These are phyloP conservation scores for Cicer cuneatum DNA, from an alignment of 306 rosid genomes.

Conservation along the genomic window DNA sequence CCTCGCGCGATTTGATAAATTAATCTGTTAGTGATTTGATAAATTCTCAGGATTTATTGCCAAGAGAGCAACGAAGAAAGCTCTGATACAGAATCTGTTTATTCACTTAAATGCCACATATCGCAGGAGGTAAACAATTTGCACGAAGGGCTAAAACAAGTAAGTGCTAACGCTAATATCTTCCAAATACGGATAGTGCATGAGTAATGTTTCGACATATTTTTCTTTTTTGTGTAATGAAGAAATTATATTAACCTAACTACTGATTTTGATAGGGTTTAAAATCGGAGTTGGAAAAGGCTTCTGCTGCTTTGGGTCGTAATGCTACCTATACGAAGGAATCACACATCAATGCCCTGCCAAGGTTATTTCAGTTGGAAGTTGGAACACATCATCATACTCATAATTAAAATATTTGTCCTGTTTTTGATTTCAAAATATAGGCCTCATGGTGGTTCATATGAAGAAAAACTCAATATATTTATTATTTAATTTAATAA, in stretches of 20 bases:
- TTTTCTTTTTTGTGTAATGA: neutral
- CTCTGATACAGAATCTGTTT: constrained; percentile 89
- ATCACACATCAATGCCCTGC: constrained; percentile 89
- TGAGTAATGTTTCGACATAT: neutral
- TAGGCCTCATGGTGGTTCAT: no score
- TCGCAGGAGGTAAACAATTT: constrained; percentile 98
- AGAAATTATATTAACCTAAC: constrained; percentile 34
- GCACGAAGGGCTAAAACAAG: constrained; percentile 95
- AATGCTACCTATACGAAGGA: constrained; percentile 86
- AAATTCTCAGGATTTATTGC: constrained; percentile 76
- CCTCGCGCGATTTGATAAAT: neutral
- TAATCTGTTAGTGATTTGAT: constrained; percentile 38
- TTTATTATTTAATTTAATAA: no score
- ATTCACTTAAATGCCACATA: constrained; percentile 95
- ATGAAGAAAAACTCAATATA: no score
- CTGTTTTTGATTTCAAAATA: no score
- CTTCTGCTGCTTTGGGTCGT: constrained; percentile 83
- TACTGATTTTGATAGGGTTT: constrained; percentile 64
- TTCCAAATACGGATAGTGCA: neutral
- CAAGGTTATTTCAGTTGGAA: constrained; percentile 56
- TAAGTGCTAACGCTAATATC: constrained; percentile 50
- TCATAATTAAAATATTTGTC: no score
- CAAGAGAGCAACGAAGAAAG: constrained; percentile 96
- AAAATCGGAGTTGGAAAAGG: constrained; percentile 94
- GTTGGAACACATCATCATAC: no score